phyloP scores from a whole-genome alignment of 106 monocot species.

The Iris macrosiphon region DNA sequence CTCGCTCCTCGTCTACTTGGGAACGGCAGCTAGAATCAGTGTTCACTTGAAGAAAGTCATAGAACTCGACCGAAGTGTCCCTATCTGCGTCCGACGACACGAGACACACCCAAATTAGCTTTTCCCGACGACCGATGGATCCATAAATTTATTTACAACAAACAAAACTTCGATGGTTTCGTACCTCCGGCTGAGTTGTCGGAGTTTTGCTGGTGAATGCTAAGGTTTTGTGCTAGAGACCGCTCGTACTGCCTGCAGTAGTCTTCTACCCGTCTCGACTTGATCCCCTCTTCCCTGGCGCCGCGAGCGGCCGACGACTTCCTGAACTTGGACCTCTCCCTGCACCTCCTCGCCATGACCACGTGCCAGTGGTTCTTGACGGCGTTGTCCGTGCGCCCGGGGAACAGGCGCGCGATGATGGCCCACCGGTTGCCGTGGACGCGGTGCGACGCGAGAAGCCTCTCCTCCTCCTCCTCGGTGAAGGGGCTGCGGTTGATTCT shows the following conservation, averaged over 20 bases:
- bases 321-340: conserved; percentile 32
- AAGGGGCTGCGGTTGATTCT: conserved; percentile 75
- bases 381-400: conserved; percentile 77
- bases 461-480: conserved; percentile 71
- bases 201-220: no score
- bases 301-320: not conserved
- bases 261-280: not conserved
- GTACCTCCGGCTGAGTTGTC: no score
- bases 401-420: conserved; percentile 63
- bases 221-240: not conserved
- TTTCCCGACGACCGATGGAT: not conserved
- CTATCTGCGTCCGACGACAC: conserved; percentile 24
- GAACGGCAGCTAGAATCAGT: conserved; percentile 17
- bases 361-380: conserved; percentile 96
- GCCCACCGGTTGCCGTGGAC: conserved; percentile 82
- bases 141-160: no score
- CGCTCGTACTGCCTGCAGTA: not conserved
- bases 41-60: conserved; percentile 73
- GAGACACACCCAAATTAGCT: not conserved
- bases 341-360: conserved; percentile 60
- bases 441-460: conserved; percentile 54
- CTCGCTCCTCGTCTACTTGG: conserved; percentile 19
- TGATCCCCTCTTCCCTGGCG: not conserved
- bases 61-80: conserved; percentile 42
- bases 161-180: no score